Base-by-base conservation (phyloP, 2,329 filamentous ascomycete genomes). In the Pseudogymnoascus sp. region DNA sequence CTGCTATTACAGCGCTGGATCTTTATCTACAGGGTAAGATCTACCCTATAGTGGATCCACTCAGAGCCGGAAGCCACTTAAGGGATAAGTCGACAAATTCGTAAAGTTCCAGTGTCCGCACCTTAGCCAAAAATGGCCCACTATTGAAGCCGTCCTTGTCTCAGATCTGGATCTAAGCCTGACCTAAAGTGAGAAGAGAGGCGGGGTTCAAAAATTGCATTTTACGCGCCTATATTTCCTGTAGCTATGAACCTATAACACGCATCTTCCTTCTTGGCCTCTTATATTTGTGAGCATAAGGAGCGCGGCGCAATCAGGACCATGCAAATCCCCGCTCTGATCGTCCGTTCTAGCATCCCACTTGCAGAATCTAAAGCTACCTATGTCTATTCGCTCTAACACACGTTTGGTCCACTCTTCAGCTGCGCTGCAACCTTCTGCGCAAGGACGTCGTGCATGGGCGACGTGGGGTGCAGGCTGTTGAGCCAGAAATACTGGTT, bases 401-500 rank as follows among this genome's bases (percentile, higher is more conserved):
- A 79, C 25, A 77, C 68, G 58, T 75, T 77, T 0, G 76, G 76
- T 1, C 74, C 76, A 9, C 67, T 71, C 5, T 63, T 63, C 65
- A 82, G 65, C 3, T 72, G 69, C 60, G 72, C 69, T 2, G 77
- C 75, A 42, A 85, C 73, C 59, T 74, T 70, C 62, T 80, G 72
- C 0, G 84, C 85, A 6, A 85, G 79, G 5, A 80, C 80, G 60
- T 86, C 81, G 65, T 87, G 84, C 60, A 87, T 79, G 0, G 82
- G 79, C 69, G 81, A 84, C 0, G 84, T 87, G n/a, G 85, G 85
- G 68, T 87, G 85, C 65, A 87, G 70, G 39, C 72, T 76, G 67
- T 87, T 87, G 31, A 87, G 73, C 85, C 84, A 87, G 67, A 87
- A 80, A 69, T 87, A 87, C 72, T 87, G 74, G 68, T 87, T 81